Conservation (phyloP, 148 eudicot genomes). For the Heliamphora exappendiculata region DNA sequence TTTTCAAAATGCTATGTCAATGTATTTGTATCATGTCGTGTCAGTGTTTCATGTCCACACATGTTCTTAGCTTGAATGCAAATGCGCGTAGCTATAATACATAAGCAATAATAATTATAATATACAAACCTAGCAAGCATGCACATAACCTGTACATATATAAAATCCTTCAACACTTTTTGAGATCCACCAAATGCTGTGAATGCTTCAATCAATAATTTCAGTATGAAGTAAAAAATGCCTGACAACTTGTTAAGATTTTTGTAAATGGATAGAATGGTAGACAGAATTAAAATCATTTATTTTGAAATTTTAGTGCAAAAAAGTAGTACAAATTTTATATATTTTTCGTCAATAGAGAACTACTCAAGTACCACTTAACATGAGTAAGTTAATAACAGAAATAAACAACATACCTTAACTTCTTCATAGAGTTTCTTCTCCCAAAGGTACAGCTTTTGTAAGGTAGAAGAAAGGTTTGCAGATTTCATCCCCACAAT, state of each 20-base stretch:
- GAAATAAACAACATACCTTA: slow-evolving; percentile 43
- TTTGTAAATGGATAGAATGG: neutral
- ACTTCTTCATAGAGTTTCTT: slow-evolving; percentile 93
- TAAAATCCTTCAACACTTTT: too few relatives aligned
- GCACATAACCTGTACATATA: too few relatives aligned
- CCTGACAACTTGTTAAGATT: neutral
- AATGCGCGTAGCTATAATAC: too few relatives aligned
- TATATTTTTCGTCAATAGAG: neutral
- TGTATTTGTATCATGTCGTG: too few relatives aligned
- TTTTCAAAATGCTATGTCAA: too few relatives aligned
- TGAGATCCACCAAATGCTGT: neutral
- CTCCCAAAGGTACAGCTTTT: slow-evolving; percentile 90
- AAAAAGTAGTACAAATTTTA: neutral
- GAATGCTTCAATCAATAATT: too few relatives aligned
- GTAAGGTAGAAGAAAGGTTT: slow-evolving; percentile 78
- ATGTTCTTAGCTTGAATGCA: too few relatives aligned
- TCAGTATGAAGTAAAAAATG: neutral
- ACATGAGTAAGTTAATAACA: slow-evolving; percentile 13
- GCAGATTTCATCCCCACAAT: slow-evolving; percentile 43
- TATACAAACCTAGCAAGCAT: too few relatives aligned
- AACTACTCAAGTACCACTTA: neutral
- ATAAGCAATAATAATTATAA: too few relatives aligned
- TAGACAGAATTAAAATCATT: too few relatives aligned
- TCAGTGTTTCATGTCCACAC: too few relatives aligned
- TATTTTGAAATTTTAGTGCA: too few relatives aligned